Conservation (phyloP, 352 stramenopile genomes). For the Poterioochromonas sp. region DNA sequence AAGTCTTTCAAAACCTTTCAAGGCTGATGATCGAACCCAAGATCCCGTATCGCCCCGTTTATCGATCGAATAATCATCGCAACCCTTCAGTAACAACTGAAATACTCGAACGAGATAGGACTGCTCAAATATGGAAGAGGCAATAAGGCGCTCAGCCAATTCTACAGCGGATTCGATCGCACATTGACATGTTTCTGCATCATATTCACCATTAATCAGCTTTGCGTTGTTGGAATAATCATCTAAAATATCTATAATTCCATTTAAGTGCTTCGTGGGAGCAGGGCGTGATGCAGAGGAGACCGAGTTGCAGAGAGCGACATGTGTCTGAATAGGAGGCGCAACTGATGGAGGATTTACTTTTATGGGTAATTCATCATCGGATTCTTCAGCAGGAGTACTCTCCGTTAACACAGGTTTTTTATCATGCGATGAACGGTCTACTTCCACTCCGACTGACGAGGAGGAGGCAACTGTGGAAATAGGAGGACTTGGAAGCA, state of each 20-base stretch:
- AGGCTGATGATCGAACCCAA: slow-evolving; percentile 87
- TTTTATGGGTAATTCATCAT: no score
- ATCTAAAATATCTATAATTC: background rate
- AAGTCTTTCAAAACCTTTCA: slow-evolving; percentile 78
- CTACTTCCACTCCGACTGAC: no score
- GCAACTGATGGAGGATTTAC: no score
- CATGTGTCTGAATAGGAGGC: no score
- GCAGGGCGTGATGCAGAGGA: no score
- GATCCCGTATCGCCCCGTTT: slow-evolving; percentile 94
- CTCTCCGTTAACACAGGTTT: no score
- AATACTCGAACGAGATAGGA: slow-evolving; percentile 52
- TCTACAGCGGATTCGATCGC: slow-evolving; percentile 76
- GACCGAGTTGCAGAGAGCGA: no score
- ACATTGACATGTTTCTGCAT: slow-evolving; percentile 88
- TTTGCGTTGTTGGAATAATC: background rate
- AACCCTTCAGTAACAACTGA: slow-evolving; percentile 64
- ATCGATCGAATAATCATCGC: slow-evolving; percentile 89
- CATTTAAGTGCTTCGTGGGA: background rate
- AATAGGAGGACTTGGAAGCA: no score
- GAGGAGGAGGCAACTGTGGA: no score
- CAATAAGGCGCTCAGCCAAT: slow-evolving; percentile 57
- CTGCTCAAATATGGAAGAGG: slow-evolving; percentile 44
- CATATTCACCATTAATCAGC: slow-evolving; percentile 57
- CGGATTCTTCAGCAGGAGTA: no score
- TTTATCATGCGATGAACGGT: no score